These are phyloP conservation scores for Lachancea sp. DNA, from an alignment of 805 yeast genomes.

Conservation along the genomic window DNA sequence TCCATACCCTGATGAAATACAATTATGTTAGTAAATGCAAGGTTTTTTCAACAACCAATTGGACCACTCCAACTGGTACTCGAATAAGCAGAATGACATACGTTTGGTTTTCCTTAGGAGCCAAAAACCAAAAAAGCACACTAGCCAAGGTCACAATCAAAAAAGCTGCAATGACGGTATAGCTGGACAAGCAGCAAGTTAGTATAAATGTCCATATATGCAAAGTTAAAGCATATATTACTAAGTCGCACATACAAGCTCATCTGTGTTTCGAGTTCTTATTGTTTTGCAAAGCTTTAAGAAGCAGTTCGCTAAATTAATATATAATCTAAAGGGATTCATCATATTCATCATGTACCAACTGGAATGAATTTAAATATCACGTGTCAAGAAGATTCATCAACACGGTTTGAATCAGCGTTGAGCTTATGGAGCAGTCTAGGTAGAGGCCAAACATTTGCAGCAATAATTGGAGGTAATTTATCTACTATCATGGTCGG, in stretches of 20 bases:
- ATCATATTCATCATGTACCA: too few species aligned
- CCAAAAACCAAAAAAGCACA: conserved; percentile 71
- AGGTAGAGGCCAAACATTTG: too few species aligned
- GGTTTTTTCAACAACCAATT: background rate
- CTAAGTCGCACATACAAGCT: conserved; percentile 4
- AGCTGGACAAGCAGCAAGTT: conserved; percentile 35
- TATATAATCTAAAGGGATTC: too few species aligned
- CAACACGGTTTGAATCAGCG: too few species aligned
- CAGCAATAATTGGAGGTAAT: too few species aligned
- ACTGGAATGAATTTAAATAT: too few species aligned
- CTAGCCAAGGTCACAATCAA: conserved; percentile 52
- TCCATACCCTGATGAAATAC: conserved; percentile 47
- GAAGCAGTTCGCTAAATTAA: too few species aligned
- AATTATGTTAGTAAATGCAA: background rate
- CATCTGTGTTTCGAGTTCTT: too few species aligned
- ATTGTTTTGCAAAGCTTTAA: background rate
- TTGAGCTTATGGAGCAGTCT: too few species aligned
- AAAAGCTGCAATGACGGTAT: conserved; percentile 63
- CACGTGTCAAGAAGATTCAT: too few species aligned
- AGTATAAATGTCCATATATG: background rate
- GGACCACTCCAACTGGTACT: background rate
- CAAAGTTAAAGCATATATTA: too few species aligned
- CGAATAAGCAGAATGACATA: conserved; percentile 29
- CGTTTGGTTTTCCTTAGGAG: conserved; percentile 78
- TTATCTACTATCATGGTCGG: too few species aligned